These are phyloP conservation scores for Escallonia herrerae DNA, from an alignment of 129 eudicot genomes.

Conservation along the genomic window DNA sequence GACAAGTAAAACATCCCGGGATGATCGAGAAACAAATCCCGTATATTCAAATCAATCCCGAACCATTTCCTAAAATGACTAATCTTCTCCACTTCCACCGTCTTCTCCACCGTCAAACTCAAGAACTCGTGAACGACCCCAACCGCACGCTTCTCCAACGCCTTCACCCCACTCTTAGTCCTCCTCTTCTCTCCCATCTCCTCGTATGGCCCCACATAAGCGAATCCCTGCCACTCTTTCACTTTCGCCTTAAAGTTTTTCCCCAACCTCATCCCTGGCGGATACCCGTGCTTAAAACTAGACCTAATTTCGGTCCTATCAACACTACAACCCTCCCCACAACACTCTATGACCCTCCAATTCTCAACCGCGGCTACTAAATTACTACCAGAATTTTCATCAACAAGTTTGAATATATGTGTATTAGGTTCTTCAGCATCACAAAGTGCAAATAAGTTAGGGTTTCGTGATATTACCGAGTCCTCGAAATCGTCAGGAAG, in stretches of 20 bases:
- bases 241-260: background rate
- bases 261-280: conserved; percentile 11
- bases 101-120: too few species aligned
- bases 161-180: background rate
- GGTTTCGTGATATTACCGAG: conserved; percentile 43
- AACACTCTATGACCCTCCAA: conserved; percentile 84
- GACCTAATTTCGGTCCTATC: conserved; percentile 57
- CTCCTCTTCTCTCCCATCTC: background rate
- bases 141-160: background rate
- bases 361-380: conserved; percentile 56
- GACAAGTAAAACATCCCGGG: conserved; percentile 94
- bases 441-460: conserved; percentile 42
- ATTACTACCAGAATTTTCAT: conserved; percentile 7
- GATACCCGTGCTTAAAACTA: conserved; percentile 74
- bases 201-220: background rate
- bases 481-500: conserved; percentile 91
- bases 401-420: conserved; percentile 50
- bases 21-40: conserved; percentile 94
- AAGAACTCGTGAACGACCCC: too few species aligned
- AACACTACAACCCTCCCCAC: conserved; percentile 58
- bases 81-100: too few species aligned
- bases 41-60: conserved; percentile 54
- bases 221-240: background rate
- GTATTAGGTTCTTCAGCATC: conserved; percentile 77
- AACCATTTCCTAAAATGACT: too few species aligned